Conservation (phyloP, 345 rosid species). For the Citrus sp. region DNA sequence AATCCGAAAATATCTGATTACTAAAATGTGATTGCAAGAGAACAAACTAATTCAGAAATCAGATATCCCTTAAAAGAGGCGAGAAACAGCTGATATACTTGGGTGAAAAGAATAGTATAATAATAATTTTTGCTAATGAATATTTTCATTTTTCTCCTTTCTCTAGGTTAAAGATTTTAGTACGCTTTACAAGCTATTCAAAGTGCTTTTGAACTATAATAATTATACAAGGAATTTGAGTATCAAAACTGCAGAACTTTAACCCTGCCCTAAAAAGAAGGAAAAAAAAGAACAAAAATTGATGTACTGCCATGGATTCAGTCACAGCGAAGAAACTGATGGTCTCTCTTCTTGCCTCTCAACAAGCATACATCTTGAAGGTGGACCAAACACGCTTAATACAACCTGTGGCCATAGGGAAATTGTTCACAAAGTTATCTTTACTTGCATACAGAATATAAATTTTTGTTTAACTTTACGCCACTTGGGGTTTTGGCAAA, state of each 20-base stretch:
- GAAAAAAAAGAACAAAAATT: neutral
- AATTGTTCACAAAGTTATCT: neutral
- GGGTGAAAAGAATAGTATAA: neutral
- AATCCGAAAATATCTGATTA: no score
- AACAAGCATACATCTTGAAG: conserved; percentile 57
- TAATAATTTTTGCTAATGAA: neutral
- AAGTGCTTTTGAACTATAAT: neutral
- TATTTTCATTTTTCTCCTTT: neutral
- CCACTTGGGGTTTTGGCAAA: neutral
- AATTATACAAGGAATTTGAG: conserved; percentile 14
- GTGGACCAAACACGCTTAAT: conserved; percentile 90
- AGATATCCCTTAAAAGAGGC: no score
- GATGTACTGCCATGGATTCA: conserved; percentile 1
- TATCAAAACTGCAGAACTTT: neutral
- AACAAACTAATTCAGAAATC: no score
- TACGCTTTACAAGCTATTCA: conserved; percentile 23
- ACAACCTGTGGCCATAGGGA: conserved; percentile 52
- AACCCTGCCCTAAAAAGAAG: neutral
- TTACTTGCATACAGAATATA: neutral
- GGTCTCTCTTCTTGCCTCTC: conserved; percentile 73
- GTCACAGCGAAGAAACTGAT: conserved; percentile 50
- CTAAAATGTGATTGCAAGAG: no score
- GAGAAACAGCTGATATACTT: no score
- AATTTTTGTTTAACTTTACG: neutral
- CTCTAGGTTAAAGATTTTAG: neutral